Evolutionary conservation across 306 rosid species (phyloP).

Genomic region (Nissolia schottii): DNA sequence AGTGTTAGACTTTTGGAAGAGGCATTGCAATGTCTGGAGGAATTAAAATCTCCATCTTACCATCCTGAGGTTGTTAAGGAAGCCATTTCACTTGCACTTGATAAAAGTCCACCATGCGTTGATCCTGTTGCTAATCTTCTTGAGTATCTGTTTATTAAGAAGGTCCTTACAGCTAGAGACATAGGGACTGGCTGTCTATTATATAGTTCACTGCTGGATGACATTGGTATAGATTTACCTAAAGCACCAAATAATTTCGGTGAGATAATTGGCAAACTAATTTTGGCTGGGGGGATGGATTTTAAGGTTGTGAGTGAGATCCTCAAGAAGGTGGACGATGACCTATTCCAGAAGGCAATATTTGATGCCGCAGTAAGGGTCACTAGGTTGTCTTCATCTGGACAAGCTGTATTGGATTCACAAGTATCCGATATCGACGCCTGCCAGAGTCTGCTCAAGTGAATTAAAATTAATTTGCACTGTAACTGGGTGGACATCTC

Average conservation of each 20-base stretch:
- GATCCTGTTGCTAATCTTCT: slow-evolving; percentile 65
- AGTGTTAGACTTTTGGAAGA: slow-evolving; percentile 63
- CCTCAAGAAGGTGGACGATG: slow-evolving; percentile 66
- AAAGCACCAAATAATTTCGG: slow-evolving; percentile 84
- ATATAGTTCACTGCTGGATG: slow-evolving; percentile 67
- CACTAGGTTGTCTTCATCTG: slow-evolving; percentile 45
- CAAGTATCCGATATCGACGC: slow-evolving; percentile 77
- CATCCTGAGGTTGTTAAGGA: slow-evolving; percentile 88
- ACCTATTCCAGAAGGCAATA: slow-evolving; percentile 49
- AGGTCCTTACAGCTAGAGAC: slow-evolving; percentile 54
- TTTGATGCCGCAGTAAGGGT: slow-evolving; percentile 41
- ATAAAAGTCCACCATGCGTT: slow-evolving; percentile 62
- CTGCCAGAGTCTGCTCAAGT: slow-evolving; percentile 54
- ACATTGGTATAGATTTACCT: slow-evolving; percentile 74
- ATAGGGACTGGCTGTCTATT: slow-evolving; percentile 70
- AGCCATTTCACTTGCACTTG: slow-evolving; percentile 72
- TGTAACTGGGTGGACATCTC: slow-evolving; percentile 38
- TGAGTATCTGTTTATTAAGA: slow-evolving; percentile 45
- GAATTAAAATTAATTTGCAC: slow-evolving; percentile 29
- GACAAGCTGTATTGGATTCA: slow-evolving; percentile 63
- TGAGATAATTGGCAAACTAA: slow-evolving; percentile 62
- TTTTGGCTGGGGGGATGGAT: slow-evolving; percentile 58
- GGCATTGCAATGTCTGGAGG: slow-evolving; percentile 89
- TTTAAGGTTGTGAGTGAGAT: slow-evolving; percentile 65
- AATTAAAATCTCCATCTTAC: slow-evolving; percentile 66